These are phyloP conservation scores for Zizania latifolia DNA, from an alignment of 176 grass and related monocot species.

Conservation along the genomic window DNA sequence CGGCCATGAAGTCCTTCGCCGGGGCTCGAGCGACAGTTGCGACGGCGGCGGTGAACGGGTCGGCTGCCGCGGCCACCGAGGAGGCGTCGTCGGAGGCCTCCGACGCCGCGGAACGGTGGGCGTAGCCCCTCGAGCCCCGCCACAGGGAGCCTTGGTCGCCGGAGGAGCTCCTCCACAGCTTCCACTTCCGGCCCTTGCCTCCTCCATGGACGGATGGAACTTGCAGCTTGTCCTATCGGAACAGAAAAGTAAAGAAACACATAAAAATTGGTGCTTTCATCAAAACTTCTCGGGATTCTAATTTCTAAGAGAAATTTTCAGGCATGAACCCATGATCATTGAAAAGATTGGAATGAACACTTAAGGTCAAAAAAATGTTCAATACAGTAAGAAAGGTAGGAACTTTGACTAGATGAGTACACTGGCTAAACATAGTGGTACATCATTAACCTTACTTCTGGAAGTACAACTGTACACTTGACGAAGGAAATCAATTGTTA, in stretches of 20 bases:
- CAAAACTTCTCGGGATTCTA: neutral
- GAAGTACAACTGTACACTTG: neutral
- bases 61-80: conserved; percentile 43
- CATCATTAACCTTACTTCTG: neutral
- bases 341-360: neutral
- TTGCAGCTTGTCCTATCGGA: conserved; percentile 30
- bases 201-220: conserved; percentile 15
- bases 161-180: conserved; percentile 73
- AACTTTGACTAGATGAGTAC: neutral
- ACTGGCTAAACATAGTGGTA: neutral
- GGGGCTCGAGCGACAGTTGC: conserved; percentile 69
- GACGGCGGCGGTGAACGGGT: conserved; percentile 60
- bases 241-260: neutral
- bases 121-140: conserved; percentile 38
- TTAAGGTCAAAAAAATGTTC: neutral
- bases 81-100: conserved; percentile 68
- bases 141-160: conserved; percentile 47
- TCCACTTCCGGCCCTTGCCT: conserved; percentile 74
- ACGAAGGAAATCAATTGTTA: conserved; percentile 4
- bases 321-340: neutral
- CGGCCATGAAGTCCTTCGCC: conserved; percentile 83
- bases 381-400: neutral
- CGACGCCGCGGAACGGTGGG: conserved; percentile 38
- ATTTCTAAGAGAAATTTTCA: neutral
- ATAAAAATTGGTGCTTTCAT: neutral